Conservation (phyloP, 306 rosid species). For the cucumber (Cucumis sativus) region Cucumber_9930_V3 NC_026655.2:3238001-3238500, state of each 20-base stretch:
- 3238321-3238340: neutral
- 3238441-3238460: constrained; percentile 81
- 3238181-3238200: constrained; percentile 70
- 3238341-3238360: constrained; percentile 47
- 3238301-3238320: constrained; percentile 7
- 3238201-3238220: constrained; percentile 89
- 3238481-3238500: constrained; percentile 82
- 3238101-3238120: constrained; percentile 60
- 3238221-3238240: constrained; percentile 70
- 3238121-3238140: constrained; percentile 26
- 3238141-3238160: constrained; percentile 71
- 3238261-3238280: constrained; percentile 30
- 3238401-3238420: constrained; percentile 78
- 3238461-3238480: constrained; percentile 73
- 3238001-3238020: constrained; percentile 61
- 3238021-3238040: constrained; percentile 65
- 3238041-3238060: constrained; percentile 61
- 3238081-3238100: constrained; percentile 65
- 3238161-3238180: constrained; percentile 72
- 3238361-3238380: constrained; percentile 41
- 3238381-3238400: constrained; percentile 60
- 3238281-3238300: constrained; percentile 9
- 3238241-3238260: constrained; percentile 63
- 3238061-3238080: constrained; percentile 68
- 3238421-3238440: constrained; percentile 73